These are phyloP conservation scores for Talaromyces sp. DNA, from an alignment of 2,329 filamentous ascomycete genomes.

Conservation along the genomic window DNA sequence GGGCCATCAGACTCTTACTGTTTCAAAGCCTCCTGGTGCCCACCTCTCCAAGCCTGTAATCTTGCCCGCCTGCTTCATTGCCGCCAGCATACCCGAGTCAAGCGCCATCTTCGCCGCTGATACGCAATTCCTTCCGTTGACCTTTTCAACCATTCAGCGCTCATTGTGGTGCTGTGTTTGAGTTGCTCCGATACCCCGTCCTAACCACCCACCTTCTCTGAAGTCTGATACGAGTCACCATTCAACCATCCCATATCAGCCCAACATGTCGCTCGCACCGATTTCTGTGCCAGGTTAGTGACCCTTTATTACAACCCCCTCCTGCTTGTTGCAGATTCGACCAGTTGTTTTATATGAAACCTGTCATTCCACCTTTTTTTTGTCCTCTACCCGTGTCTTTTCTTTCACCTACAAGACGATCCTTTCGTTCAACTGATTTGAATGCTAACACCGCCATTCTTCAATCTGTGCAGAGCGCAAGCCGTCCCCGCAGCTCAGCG, in stretches of 20 bases:
- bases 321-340: neutral
- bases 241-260: slow-evolving; percentile 10
- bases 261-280: slow-evolving; percentile 21
- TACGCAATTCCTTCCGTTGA: slow-evolving; percentile 9
- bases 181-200: slow-evolving; percentile 2
- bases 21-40: slow-evolving; percentile 5
- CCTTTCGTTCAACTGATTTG: neutral
- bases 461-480: slow-evolving; percentile 25
- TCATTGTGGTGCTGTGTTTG: neutral
- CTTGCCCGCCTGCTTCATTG: neutral
- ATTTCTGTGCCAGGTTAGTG: slow-evolving; percentile 22
- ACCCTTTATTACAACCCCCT: neutral
- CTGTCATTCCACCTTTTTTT: neutral
- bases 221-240: slow-evolving; percentile 6
- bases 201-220: neutral
- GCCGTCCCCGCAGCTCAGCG: slow-evolving; percentile 26
- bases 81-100: slow-evolving; percentile 3
- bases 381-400: neutral
- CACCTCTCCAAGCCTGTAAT: slow-evolving; percentile 7
- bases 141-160: neutral
- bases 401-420: neutral
- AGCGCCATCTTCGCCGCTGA: slow-evolving; percentile 2
- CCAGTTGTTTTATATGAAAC: neutral
- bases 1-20: neutral
- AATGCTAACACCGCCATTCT: slow-evolving; percentile 9